These are phyloP conservation scores for Cladosporium colombiae DNA, from an alignment of 2,329 filamentous ascomycete genomes.

Conservation along the genomic window DNA sequence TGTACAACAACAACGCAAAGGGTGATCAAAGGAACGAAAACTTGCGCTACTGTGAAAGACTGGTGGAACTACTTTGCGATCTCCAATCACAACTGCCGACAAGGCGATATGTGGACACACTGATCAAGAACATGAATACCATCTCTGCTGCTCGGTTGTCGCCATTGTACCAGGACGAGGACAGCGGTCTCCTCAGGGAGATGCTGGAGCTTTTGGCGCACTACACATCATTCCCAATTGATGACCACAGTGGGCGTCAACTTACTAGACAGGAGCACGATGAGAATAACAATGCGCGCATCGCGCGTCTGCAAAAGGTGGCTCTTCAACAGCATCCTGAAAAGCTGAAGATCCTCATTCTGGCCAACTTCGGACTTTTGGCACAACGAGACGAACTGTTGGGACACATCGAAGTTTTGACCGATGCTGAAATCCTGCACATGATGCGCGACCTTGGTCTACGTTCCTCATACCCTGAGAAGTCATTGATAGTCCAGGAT, in stretches of 20 bases:
- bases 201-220: slow-evolving; percentile 78
- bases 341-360: slow-evolving; percentile 84
- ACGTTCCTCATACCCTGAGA: slow-evolving; percentile 77
- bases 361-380: slow-evolving; percentile 90
- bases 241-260: slow-evolving; percentile 84
- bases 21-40: slow-evolving; percentile 51
- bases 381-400: slow-evolving; percentile 77
- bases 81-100: slow-evolving; percentile 92
- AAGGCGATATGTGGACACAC: slow-evolving; percentile 84
- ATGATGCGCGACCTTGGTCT: slow-evolving; percentile 74
- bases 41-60: slow-evolving; percentile 84
- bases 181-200: slow-evolving; percentile 71
- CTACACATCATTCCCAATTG: slow-evolving; percentile 84
- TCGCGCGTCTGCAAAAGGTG: slow-evolving; percentile 78
- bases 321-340: slow-evolving; percentile 81
- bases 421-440: slow-evolving; percentile 70
- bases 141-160: slow-evolving; percentile 77
- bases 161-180: slow-evolving; percentile 71
- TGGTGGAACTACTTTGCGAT: slow-evolving; percentile 86
- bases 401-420: slow-evolving; percentile 69
- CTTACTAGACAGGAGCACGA: slow-evolving; percentile 72
- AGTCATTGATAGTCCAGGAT: slow-evolving; percentile 63
- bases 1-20: slow-evolving; percentile 56
- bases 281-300: slow-evolving; percentile 71
- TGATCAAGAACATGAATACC: slow-evolving; percentile 83